Conservation (phyloP, 352 stramenopile genomes). For the Aphanomyces stellatus region DNA sequence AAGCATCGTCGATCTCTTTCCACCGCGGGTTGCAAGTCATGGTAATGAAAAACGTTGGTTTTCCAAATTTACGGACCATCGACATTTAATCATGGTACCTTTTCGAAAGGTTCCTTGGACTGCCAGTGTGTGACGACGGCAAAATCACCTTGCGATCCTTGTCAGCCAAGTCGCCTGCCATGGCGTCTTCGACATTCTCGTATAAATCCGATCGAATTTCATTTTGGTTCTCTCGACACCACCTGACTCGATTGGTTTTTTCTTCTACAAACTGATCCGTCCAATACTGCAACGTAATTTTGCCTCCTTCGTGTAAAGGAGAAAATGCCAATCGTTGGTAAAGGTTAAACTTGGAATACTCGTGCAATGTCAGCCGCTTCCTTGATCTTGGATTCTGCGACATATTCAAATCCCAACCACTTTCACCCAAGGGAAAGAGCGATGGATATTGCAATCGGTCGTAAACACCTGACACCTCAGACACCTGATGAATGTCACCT, state of each 20-base stretch:
- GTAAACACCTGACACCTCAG: not conserved
- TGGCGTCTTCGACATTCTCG: not conserved
- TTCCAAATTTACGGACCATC: conserved; percentile 24
- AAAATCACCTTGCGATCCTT: not conserved
- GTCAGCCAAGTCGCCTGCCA: conserved; percentile 8
- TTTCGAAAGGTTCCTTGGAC: not conserved
- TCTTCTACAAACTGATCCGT: not conserved
- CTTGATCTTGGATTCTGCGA: not conserved
- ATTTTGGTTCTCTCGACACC: conserved; percentile 11
- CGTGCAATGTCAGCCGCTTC: not conserved
- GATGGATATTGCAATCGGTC: not conserved
- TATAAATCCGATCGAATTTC: conserved; percentile 16
- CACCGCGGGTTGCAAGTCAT: conserved; percentile 28
- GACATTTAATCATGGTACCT: conserved; percentile 22
- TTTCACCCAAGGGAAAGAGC: not conserved
- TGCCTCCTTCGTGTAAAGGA: not conserved
- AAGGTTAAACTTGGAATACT: not conserved
- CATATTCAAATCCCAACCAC: not conserved
- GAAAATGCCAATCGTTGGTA: not conserved
- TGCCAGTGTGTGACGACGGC: not conserved
- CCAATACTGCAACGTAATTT: not conserved
- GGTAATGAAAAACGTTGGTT: conserved; percentile 30
- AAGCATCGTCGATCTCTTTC: conserved; percentile 21
- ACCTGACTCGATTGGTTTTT: not conserved
- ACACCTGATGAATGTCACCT: not conserved